These are phyloP conservation scores for Elsinoe perseae DNA, from an alignment of 2,329 filamentous ascomycete species.

Conservation along the genomic window DNA sequence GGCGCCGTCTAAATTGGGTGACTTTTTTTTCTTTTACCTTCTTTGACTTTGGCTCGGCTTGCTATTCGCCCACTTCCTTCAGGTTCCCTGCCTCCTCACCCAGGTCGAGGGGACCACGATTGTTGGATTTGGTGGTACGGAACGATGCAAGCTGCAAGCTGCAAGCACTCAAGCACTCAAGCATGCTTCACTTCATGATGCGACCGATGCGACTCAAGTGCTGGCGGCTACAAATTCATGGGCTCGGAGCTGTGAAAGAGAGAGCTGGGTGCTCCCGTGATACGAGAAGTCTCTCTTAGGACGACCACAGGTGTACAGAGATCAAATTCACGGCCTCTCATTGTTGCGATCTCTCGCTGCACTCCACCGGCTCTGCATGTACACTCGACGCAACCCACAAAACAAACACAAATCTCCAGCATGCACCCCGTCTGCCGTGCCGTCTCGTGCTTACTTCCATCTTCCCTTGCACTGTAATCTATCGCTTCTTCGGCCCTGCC, in stretches of 20 bases:
- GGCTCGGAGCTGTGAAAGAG: neutral
- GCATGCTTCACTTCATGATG: neutral
- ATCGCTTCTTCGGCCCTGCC: neutral
- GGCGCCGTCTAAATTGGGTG: neutral
- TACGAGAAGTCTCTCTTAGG: neutral
- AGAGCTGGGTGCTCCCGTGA: neutral
- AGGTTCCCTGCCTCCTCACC: neutral
- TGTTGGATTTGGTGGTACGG: neutral
- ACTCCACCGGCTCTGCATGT: conserved; percentile 10
- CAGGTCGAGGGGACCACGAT: conserved; percentile 7
- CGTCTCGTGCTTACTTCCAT: neutral
- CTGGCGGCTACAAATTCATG: neutral
- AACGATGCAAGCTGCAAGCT: conserved; percentile 8
- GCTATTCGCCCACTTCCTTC: too few relatives aligned
- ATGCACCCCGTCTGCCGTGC: neutral
- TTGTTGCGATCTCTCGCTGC: conserved; percentile 11
- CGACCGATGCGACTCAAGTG: neutral
- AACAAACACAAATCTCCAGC: neutral
- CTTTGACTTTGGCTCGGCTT: conserved; percentile 5
- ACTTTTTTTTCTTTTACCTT: neutral
- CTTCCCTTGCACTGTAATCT: neutral
- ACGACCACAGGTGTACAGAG: neutral
- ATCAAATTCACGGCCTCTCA: neutral
- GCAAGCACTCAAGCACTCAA: conserved; percentile 2
- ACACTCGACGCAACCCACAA: neutral